A percentile compares a stretch with the other conserved stretches of the same genome.
Conservation (phyloP, 2,329 filamentous ascomycete genomes). For the Calcarisporium arbuscula region DNA sequence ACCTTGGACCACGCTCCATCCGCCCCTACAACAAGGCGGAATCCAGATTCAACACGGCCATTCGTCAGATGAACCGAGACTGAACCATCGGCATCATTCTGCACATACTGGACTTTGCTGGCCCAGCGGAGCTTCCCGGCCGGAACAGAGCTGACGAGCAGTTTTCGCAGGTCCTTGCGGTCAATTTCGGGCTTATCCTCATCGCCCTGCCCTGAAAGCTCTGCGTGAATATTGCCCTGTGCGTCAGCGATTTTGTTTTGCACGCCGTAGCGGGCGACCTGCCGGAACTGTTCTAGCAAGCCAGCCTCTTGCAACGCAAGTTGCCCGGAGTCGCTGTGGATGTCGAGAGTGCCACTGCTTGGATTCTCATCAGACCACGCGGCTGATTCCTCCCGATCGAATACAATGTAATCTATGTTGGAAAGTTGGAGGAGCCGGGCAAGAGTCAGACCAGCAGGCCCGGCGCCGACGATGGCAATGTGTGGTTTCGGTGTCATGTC, state of each 20-base stretch:
- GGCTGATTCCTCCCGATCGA: conserved; percentile 6
- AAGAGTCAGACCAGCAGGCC: conserved; percentile 6
- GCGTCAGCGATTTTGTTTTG: conserved; percentile 5
- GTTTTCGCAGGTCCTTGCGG: conserved; percentile 5
- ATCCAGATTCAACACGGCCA: not conserved
- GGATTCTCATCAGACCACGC: conserved; percentile 2
- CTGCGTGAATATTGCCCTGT: conserved; percentile 2
- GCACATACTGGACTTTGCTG: conserved; percentile 4
- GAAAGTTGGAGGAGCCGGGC: conserved; percentile 6
- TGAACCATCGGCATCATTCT: conserved; percentile 2
- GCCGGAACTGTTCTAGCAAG: conserved; percentile 3
- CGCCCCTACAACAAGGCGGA: conserved; percentile 13
- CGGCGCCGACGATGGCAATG: conserved; percentile 8
- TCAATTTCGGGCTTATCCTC: conserved; percentile 8
- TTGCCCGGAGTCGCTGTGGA: conserved; percentile 6
- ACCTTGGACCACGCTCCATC: conserved; percentile 17
- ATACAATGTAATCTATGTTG: conserved; percentile 4
- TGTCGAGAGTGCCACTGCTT: conserved; percentile 6
- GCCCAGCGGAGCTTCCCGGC: conserved; percentile 6
- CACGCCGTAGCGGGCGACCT: conserved; percentile 5
- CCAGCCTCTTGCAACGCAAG: conserved; percentile 6
- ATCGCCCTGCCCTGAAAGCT: too few species aligned
- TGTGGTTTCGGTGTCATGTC: too few species aligned
- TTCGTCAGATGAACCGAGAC: conserved; percentile 4
- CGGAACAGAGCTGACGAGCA: conserved; percentile 6